Base-by-base conservation (phyloP, 768 basidiomycete species). In the Leccinum arenicola region DNA sequence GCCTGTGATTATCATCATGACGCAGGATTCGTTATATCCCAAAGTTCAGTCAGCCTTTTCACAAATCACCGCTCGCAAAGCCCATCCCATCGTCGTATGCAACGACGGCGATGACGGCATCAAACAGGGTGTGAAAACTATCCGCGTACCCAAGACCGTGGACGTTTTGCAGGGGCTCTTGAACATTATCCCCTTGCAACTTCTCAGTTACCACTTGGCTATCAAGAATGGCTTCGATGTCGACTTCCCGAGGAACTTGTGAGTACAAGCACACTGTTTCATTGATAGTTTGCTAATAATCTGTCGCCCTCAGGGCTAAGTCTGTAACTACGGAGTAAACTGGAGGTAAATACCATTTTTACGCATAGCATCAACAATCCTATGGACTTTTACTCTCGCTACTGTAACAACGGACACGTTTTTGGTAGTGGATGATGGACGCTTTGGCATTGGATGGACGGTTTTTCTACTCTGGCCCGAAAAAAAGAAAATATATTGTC, bases 1-100 rank as follows among this genome's bases (percentile, higher is more conserved):
- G 91, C 86, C 94, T 45, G 93, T 98, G 66, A 98, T 98, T 79
- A 93, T 99, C 77, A 86, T 99, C 78, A 99, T 99, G 97, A 99
- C 97, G 29, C 89, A 92, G 64, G 97, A 99, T 76, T 97, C 95
- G 48, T 80, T 98, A 25, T 98, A 98, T 77, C 94, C 95, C 70
- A 98, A 99, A 81, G 95, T 98, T 49, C 95, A 98, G 70, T 91
- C 89, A 8, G 97, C 97, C 40, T 93, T 97, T 66, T 78, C 94
- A 27, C 97, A 99, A 77, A 96, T 99, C 74, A 96, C 94, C 4
- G 96, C 97, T 49, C 90, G 97, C 74, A 96, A 95, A 75, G 97
- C 95, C 52, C 88, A 92, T 62, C 92, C 91, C 55, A 91, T 99
- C 74, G 89, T 99, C 62, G 83, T 98, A 64, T 97, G 95, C 78